phyloP scores from a whole-genome alignment of 139 green algal species.

The Micractinium conductrix region DNA sequence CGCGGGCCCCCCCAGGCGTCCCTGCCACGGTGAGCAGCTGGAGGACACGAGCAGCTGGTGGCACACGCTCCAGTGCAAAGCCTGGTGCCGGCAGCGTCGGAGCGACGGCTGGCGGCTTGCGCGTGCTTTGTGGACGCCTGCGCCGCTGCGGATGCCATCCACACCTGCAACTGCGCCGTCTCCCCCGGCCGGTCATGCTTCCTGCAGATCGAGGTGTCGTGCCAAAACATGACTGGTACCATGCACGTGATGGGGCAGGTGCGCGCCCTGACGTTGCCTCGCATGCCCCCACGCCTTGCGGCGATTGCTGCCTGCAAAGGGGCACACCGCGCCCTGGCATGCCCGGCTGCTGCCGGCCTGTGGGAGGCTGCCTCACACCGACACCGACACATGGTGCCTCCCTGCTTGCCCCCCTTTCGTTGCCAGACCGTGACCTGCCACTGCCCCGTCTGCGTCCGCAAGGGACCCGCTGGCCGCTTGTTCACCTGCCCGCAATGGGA shows the following conservation, averaged over 20 bases:
- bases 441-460: conserved; percentile 39
- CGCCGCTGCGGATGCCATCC: background rate
- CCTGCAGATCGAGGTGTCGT: conserved; percentile 46
- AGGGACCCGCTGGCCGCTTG: conserved; percentile 32
- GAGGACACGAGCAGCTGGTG: too few species aligned
- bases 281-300: too few species aligned
- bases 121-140: background rate
- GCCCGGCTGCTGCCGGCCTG: too few species aligned
- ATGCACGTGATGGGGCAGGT: conserved; percentile 46
- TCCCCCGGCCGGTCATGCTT: background rate
- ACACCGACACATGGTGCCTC: too few species aligned
- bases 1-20: background rate
- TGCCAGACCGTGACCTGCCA: conserved; percentile 53
- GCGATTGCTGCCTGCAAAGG: too few species aligned
- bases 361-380: too few species aligned
- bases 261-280: too few species aligned
- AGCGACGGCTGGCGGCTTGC: background rate
- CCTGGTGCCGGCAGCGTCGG: background rate
- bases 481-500: conserved; percentile 36
- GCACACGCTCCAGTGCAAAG: too few species aligned
- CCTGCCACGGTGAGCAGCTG: background rate
- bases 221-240: conserved; percentile 37
- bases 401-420: too few species aligned
- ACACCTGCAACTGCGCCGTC: background rate
- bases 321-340: too few species aligned